Evolutionary conservation across 2,329 filamentous ascomycete genomes (phyloP), one percentile per base, ranked within the genome.

Genomic region (Aurifilum marmelostoma): DNA sequence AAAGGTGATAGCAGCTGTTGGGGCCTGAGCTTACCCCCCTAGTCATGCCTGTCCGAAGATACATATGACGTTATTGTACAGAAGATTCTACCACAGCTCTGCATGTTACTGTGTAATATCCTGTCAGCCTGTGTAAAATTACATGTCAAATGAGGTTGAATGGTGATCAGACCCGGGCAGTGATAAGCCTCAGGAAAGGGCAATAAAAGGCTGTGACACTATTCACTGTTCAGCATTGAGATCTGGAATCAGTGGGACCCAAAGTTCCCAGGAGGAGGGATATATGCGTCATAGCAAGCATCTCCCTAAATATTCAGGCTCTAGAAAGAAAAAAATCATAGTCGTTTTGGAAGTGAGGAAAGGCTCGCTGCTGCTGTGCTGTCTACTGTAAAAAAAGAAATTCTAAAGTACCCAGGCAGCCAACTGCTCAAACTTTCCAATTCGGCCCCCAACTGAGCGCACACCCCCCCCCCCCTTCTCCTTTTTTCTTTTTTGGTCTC

Each of bases 41-140:
- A 9, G 37, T 39, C 37, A 39, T 39, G 37, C 37, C 37, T 59
- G 56, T 59, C 56, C 11, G 2, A 11, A n/a, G n/a, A n/a, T n/a
- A n/a, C n/a, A n/a, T 37, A 59, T 59, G 56, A 59, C 56, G 56
- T 59, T 37, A n/a, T 29, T 18, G 3, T 59, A 34, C 27, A 59
- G 29, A 59, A 32, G 29, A 32, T 32, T 21, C 18, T n/a, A 47
- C 43, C 43, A 9, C 43, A 47, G 43, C 43, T 47, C 18, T 47
- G 43, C 7, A n/a, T n/a, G 43, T n/a, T n/a, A 47, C 43, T 9
- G 18, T 47, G 43, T n/a, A n/a, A 47, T 47, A n/a, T 47, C 43
- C 43, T n/a, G n/a, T n/a, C 56, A 12, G 34, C n/a, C n/a, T n/a
- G n/a, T n/a, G 56, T 37, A 34, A n/a, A n/a, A 59, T 37, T 18